phyloP scores from a whole-genome alignment of 2,329 filamentous ascomycete species.

The Talaromyces amestolkiae region DNA sequence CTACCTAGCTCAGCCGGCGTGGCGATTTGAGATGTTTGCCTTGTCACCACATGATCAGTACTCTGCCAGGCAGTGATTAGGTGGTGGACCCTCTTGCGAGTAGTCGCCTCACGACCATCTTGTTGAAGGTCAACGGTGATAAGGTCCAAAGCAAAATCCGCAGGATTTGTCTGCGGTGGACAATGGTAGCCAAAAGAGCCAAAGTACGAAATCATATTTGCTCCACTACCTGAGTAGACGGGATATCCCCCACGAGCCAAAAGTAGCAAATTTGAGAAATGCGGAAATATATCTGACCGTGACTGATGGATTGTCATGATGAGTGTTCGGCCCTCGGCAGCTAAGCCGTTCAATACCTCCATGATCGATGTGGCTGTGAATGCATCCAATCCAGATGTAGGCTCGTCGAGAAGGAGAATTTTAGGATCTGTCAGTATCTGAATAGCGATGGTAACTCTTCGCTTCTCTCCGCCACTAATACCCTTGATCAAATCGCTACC shows the following conservation, averaged over 20 bases:
- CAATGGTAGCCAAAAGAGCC: conserved; percentile 60
- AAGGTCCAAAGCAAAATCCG: conserved; percentile 73
- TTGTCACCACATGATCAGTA: conserved; percentile 23
- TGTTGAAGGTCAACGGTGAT: conserved; percentile 74
- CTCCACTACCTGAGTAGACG: conserved; percentile 64
- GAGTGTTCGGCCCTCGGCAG: conserved; percentile 69
- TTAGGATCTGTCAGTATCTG: conserved; percentile 74
- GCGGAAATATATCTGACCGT: conserved; percentile 67
- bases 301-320: conserved; percentile 78
- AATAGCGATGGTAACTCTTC: conserved; percentile 72
- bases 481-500: conserved; percentile 72
- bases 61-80: conserved; percentile 61
- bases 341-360: conserved; percentile 68
- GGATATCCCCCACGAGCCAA: conserved; percentile 67
- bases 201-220: conserved; percentile 66
- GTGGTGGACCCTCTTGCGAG: conserved; percentile 59
- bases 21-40: conserved; percentile 49
- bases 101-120: conserved; percentile 60
- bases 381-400: conserved; percentile 72
- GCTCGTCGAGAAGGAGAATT: conserved; percentile 71
- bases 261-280: conserved; percentile 70
- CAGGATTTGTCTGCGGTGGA: conserved; percentile 69
- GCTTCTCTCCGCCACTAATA: conserved; percentile 76
- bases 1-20: conserved; percentile 71
- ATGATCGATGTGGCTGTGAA: conserved; percentile 76